Evolutionary conservation across 2,329 filamentous ascomycete genomes (phyloP).

Genomic region (Colletotrichum incanum): DNA sequence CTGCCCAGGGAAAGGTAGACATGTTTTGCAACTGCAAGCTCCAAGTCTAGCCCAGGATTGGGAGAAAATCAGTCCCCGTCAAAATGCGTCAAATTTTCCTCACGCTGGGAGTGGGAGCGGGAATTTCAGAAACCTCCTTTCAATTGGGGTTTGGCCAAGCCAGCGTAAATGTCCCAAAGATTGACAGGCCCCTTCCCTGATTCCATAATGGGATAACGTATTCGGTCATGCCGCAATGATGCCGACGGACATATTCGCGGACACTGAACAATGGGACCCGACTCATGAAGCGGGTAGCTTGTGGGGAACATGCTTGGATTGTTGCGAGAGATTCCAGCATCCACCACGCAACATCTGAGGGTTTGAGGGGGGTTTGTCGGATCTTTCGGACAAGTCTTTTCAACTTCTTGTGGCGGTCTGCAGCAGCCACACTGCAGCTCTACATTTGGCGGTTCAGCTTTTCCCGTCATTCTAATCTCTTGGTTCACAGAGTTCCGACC

Average conservation of each 20-base stretch:
- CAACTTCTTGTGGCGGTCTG: neutral
- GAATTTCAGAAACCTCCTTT: neutral
- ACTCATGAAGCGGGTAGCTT: constrained; percentile 9
- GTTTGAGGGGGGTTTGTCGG: constrained; percentile 10
- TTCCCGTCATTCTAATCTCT: neutral
- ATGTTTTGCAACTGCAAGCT: no score
- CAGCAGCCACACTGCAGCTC: neutral
- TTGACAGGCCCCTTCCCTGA: neutral
- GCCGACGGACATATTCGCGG: constrained; percentile 22
- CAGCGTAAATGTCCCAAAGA: neutral
- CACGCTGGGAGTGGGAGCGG: no score
- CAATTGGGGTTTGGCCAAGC: neutral
- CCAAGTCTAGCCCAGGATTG: no score
- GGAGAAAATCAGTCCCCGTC: neutral
- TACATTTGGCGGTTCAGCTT: neutral
- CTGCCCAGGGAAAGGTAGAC: neutral
- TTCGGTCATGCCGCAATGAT: constrained; percentile 1
- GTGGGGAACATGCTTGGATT: constrained; percentile 4
- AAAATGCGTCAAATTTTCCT: neutral
- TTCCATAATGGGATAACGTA: neutral
- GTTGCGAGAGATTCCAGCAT: neutral
- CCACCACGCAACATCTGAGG: constrained; percentile 28
- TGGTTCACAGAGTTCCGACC: neutral
- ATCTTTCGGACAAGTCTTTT: constrained; percentile 16
- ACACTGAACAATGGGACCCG: neutral